Evolutionary conservation across 768 basidiomycete genomes (phyloP).

Genomic region (Lentinula edodes): DNA sequence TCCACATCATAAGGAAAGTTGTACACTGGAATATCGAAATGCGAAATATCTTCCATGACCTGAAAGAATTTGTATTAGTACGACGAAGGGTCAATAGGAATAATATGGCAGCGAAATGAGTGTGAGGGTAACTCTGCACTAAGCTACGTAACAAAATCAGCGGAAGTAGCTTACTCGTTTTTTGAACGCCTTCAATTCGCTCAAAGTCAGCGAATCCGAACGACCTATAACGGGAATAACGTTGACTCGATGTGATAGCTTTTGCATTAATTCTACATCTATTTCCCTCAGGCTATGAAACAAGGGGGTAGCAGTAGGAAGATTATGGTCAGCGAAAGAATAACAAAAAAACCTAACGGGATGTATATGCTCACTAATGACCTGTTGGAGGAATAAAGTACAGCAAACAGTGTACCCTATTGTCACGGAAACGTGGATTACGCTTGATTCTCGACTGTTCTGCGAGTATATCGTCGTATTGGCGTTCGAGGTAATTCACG

Average conservation of each 20-base stretch:
- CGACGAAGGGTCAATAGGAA: neutral
- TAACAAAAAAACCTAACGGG: neutral
- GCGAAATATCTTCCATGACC: slow-evolving; percentile 92
- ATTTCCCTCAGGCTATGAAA: slow-evolving; percentile 68
- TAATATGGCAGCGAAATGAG: neutral
- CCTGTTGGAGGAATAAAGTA: slow-evolving; percentile 92
- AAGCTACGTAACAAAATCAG: slow-evolving; percentile 7
- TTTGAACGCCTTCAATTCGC: slow-evolving; percentile 81
- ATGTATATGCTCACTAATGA: slow-evolving; percentile 54
- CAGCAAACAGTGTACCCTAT: slow-evolving; percentile 79
- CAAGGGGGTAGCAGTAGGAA: neutral
- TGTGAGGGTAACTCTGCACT: neutral
- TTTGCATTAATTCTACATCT: slow-evolving; percentile 90
- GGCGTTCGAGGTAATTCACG: slow-evolving; percentile 78
- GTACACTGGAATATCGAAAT: slow-evolving; percentile 87
- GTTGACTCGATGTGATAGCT: slow-evolving; percentile 85
- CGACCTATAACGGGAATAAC: slow-evolving; percentile 91
- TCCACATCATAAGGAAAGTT: slow-evolving; percentile 94
- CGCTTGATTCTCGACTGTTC: slow-evolving; percentile 88
- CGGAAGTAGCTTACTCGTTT: slow-evolving; percentile 45
- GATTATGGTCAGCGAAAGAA: neutral
- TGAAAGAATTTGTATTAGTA: slow-evolving; percentile 19
- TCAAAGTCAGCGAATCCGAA: slow-evolving; percentile 79
- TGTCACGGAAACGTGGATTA: slow-evolving; percentile 88
- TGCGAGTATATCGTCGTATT: slow-evolving; percentile 90